These are phyloP conservation scores for Thermochaetoides thermophila DNA, from an alignment of 495 filamentous ascomycete genomes.

Conservation along the genomic window DNA sequence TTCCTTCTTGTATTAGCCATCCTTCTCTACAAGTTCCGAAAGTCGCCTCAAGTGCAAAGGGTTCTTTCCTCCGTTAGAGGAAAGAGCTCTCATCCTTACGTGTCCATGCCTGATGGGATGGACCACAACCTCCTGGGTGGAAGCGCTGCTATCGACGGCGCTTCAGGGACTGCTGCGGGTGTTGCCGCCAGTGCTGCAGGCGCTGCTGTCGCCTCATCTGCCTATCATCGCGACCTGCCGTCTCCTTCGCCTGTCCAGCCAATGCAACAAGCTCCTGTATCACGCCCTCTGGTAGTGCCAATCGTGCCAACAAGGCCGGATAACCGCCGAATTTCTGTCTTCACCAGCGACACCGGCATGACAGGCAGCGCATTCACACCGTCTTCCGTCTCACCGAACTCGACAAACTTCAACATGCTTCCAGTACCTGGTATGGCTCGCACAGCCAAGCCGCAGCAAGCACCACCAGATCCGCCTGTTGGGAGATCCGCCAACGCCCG, in stretches of 20 bases:
- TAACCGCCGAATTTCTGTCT: conserved; percentile 2
- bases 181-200: neutral
- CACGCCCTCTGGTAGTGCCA: neutral
- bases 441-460: neutral
- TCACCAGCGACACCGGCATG: conserved; percentile 1
- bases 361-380: conserved; percentile 4
- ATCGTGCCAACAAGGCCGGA: neutral
- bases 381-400: conserved; percentile 4
- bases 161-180: neutral
- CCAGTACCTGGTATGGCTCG: neutral
- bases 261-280: conserved; percentile 1
- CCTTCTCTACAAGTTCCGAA: conserved; percentile 5
- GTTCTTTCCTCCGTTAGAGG: conserved; percentile 2
- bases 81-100: neutral
- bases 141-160: neutral
- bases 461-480: neutral
- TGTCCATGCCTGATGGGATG: conserved; percentile 2
- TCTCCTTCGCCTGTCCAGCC: neutral
- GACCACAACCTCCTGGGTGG: conserved; percentile 2
- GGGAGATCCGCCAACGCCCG: conserved; percentile 1
- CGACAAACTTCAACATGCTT: neutral
- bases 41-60: conserved; percentile 2
- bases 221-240: neutral
- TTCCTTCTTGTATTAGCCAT: conserved; percentile 5
- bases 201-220: neutral